Evolutionary conservation across 208 protist genomes (phyloP), one percentile per base, ranked within the genome.

Genomic region (Willaertia magna): DNA sequence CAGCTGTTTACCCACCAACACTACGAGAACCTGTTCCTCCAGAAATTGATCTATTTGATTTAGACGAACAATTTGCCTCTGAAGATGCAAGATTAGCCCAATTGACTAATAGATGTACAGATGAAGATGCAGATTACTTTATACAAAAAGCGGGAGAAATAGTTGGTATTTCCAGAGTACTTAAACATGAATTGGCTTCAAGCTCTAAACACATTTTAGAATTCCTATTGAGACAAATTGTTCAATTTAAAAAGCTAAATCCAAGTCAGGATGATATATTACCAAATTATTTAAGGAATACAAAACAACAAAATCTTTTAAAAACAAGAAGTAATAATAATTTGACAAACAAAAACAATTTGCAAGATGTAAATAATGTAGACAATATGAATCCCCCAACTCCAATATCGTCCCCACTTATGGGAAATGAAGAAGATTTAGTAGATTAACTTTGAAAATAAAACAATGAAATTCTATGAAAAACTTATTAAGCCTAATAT

Each of bases 41-140:
- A 0, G 94, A 94, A 0, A 92, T 98, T 43, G 96, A 98, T 84
- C 91, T 98, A 61, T 98, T 97, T 89, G 96, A 98, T 89, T 91
- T 98, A 9, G 96, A 98, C 86, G 95, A 97, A 84, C 92, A 97
- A 87, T 98, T 98, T 88, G 95, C 96, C 12, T 95, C 95, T 44
- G 95, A 98, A 90, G 91, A 92, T 55, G 95, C 96, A 78, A 93
- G 96, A 6, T 89, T 98, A 7, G 95, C 94, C 86, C 95, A 97
- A 85, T 87, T 98, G 47, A 98, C 96, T n/a, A 98, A 97, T 89
- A 97, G 97, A 86, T 98, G 96, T 87, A 34, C 42, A 16, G 94
- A 94, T 26, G 93, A 97, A 85, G 93, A 97, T 86, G 90, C 97
- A 44, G 93, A 95, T 61, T 97, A 96, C 89, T 97, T 95, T 89